These are phyloP conservation scores for Dactylellina parvicollis DNA, from an alignment of 2,329 filamentous ascomycete species.

Conservation along the genomic window DNA sequence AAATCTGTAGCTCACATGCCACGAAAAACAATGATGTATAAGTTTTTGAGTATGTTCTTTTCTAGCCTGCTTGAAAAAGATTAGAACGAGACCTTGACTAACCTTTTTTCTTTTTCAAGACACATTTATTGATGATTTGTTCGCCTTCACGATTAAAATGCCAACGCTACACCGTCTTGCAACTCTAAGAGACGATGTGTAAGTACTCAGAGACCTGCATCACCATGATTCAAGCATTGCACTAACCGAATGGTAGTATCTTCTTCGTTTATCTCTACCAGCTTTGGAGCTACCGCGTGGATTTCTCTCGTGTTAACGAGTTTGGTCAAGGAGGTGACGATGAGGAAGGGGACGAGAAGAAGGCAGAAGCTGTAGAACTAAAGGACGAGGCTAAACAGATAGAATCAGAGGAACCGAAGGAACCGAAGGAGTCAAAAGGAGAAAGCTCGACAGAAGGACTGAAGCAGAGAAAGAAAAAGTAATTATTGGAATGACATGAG, in stretches of 20 bases:
- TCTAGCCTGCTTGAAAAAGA: not conserved
- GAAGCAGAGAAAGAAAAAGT: conserved; percentile 53
- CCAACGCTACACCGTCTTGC: conserved; percentile 90
- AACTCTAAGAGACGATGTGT: conserved; percentile 88
- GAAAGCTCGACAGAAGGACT: conserved; percentile 42
- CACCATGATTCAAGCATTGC: not conserved
- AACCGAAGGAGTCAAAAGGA: conserved; percentile 59
- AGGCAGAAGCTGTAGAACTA: conserved; percentile 33
- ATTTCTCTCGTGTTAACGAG: conserved; percentile 93
- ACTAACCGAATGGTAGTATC: conserved; percentile 65
- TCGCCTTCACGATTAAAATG: conserved; percentile 99
- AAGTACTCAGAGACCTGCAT: conserved; percentile 4
- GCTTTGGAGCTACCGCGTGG: conserved; percentile 88
- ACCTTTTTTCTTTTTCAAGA: conserved; percentile 71
- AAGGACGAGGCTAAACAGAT: conserved; percentile 59
- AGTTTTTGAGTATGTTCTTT: conserved; percentile 51
- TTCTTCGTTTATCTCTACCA: conserved; percentile 99
- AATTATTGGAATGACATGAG: not conserved
- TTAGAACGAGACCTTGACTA: not conserved
- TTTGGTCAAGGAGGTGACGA: conserved; percentile 99
- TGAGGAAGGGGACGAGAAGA: conserved; percentile 70
- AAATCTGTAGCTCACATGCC: conserved; percentile 98
- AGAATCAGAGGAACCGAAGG: conserved; percentile 57
- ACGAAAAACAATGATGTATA: conserved; percentile 78
- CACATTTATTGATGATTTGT: conserved; percentile 98